Percentiles rank a stretch among this genome's conserved stretches.
Conservation (phyloP, 805 yeast species). For the Barnettozyma wickerhamii region DNA sequence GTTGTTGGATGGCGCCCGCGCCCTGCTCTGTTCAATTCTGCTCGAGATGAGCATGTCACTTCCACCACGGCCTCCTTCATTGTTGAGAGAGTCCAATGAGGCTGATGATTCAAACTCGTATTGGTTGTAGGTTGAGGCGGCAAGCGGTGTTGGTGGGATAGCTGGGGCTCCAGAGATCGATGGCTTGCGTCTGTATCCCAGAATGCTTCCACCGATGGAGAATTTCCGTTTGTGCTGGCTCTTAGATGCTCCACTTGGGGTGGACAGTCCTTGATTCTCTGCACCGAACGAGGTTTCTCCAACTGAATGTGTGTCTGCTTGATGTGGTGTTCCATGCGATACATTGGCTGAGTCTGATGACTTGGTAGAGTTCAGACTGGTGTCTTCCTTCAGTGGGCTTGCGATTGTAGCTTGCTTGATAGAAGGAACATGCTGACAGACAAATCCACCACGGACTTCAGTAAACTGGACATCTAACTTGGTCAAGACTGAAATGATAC, state of each 20-base stretch:
- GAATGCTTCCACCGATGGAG: constrained; percentile 54
- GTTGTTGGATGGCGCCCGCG: constrained; percentile 11
- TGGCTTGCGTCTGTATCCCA: constrained; percentile 45
- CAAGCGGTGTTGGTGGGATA: constrained; percentile 54
- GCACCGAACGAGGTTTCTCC: constrained; percentile 16
- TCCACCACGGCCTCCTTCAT: constrained; percentile 37
- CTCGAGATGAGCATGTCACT: constrained; percentile 55
- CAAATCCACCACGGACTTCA: constrained; percentile 92
- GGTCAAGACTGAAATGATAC: constrained; percentile 71
- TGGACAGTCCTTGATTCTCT: constrained; percentile 15
- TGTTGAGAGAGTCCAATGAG: constrained; percentile 60
- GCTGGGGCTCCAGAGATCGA: constrained; percentile 27
- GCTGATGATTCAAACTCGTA: constrained; percentile 38
- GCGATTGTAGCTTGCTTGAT: constrained; percentile 18
- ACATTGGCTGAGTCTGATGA: constrained; percentile 16
- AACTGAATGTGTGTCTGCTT: constrained; percentile 3
- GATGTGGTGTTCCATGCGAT: constrained; percentile 5
- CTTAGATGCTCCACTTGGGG: constrained; percentile 26
- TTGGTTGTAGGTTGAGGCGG: constrained; percentile 31
- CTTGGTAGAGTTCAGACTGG: constrained; percentile 9
- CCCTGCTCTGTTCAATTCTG: constrained; percentile 45
- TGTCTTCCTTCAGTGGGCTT: constrained; percentile 2
- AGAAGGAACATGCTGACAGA: constrained; percentile 67
- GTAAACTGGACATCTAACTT: constrained; percentile 75
- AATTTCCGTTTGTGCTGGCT: constrained; percentile 54